Base-by-base conservation (phyloP, 2,329 filamentous ascomycete species). In the Penicillium sp. region DNA sequence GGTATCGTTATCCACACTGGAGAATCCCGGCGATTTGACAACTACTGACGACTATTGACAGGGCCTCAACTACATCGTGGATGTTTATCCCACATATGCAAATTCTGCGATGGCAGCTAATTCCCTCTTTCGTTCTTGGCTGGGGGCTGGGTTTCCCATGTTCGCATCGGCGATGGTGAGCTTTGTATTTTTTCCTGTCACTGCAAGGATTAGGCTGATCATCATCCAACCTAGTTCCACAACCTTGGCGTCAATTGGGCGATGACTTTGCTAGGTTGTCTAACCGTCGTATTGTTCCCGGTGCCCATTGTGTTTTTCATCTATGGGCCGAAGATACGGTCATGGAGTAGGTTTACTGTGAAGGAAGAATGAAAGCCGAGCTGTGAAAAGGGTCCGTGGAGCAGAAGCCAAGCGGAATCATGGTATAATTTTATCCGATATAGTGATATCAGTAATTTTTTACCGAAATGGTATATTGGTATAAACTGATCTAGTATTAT, bases 261-360 rank as follows among this genome's bases (percentile, higher is more conserved):
- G 1, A 67, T 66, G 44, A 69, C 65, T 3, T 50, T 73, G 15
- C 59, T 73, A 5, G 69, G 60, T 5, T 72, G 70, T 55, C 51
- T 71, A 2, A 66, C 67, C 5, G 57, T 66, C 0, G 60, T 57
- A 0, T 57, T 73, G 38, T 59, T 79, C 9, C 78, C 78, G 1
- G 76, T 76, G 4, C 78, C 78, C 1, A 70, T 79, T 17, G 54
- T 78, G 43, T 68, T 81, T 51, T 80, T 75, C 70, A 71, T 67
- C n/a, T 79, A 71, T 62, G 78, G 79, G 0, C 70, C 70, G 52
- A 66, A 44, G 44, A 68, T 81, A 59, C 68, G 78, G 51, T 66
- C 57, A 13, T 77, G 67, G 69, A 80, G 77, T 66, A 70, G 71
- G 55, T 80, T 71, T 48, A 68, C 61, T 12, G 7, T 25, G 4